A percentile compares a stretch with the other conserved stretches of the same genome.
Conservation (phyloP, 306 rosid species). For the Fragaria vesca region DNA sequence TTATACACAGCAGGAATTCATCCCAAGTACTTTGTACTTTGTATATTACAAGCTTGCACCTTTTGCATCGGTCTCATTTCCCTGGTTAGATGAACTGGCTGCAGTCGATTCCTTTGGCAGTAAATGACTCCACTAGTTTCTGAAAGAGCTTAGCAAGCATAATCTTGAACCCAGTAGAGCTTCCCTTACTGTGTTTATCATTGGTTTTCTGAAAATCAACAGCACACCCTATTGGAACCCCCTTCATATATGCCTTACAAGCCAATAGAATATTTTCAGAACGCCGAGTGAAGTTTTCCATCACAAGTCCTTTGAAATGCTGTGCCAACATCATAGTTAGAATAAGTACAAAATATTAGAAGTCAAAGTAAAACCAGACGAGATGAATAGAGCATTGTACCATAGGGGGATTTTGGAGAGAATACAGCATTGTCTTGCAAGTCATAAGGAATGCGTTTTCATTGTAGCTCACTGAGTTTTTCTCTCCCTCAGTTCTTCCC, state of each 20-base stretch:
- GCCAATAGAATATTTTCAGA: slow-evolving; percentile 57
- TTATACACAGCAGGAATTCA: slow-evolving; percentile 30
- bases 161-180: slow-evolving; percentile 82
- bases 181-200: slow-evolving; percentile 45
- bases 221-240: slow-evolving; percentile 67
- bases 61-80: slow-evolving; percentile 21
- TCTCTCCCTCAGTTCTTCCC: slow-evolving; percentile 95
- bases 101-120: slow-evolving; percentile 70
- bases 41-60: slow-evolving; percentile 13
- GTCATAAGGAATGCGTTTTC: slow-evolving; percentile 90
- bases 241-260: slow-evolving; percentile 75
- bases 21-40: slow-evolving; percentile 21
- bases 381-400: slow-evolving; percentile 37
- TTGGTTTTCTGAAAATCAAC: slow-evolving; percentile 34
- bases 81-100: slow-evolving; percentile 44
- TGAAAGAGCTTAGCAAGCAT: slow-evolving; percentile 89
- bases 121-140: slow-evolving; percentile 73
- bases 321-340: slow-evolving; percentile 38
- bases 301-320: slow-evolving; percentile 84
- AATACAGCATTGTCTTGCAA: slow-evolving; percentile 78
- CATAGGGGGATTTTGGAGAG: slow-evolving; percentile 70
- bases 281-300: slow-evolving; percentile 65
- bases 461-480: slow-evolving; percentile 82
- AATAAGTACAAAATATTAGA: background rate
- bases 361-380: background rate